Evolutionary conservation across 192 early-diverging fungal genomes (phyloP).

Genomic region (Ambispora gerdemannii): DNA sequence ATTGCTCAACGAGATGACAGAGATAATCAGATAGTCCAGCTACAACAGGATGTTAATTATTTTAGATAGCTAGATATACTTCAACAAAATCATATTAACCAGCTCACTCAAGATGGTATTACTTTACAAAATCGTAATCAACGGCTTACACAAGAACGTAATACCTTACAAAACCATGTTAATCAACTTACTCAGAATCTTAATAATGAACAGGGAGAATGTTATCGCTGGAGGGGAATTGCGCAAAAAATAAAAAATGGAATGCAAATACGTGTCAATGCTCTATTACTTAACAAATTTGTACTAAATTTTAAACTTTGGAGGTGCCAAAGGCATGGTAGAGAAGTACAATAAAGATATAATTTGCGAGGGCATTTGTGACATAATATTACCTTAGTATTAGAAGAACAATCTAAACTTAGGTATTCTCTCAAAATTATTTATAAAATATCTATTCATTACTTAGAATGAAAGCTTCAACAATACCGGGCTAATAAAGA

Average conservation of each 20-base stretch:
- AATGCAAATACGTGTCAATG: too few species aligned
- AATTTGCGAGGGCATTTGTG: too few species aligned
- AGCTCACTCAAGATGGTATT: not conserved
- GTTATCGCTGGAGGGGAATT: too few species aligned
- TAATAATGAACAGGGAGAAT: too few species aligned
- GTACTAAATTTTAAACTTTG: not conserved
- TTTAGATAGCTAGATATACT: not conserved
- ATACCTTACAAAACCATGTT: not conserved
- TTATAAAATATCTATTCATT: not conserved
- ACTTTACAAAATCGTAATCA: not conserved
- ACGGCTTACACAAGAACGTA: too few species aligned
- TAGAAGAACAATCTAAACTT: conserved; percentile 9
- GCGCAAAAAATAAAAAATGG: too few species aligned
- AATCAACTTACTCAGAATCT: too few species aligned
- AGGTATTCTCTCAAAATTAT: too few species aligned
- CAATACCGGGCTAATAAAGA: too few species aligned
- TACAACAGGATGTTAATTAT: not conserved
- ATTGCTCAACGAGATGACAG: conserved; percentile 4
- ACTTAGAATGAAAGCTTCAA: too few species aligned
- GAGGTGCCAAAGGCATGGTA: not conserved
- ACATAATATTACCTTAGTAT: not conserved
- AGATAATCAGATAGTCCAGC: not conserved
- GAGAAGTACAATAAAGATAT: too few species aligned
- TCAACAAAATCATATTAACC: not conserved
- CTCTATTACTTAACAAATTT: not conserved